These are phyloP conservation scores for Erodium chrysanthum DNA, from an alignment of 441 rosid genomes.

Conservation along the genomic window DNA sequence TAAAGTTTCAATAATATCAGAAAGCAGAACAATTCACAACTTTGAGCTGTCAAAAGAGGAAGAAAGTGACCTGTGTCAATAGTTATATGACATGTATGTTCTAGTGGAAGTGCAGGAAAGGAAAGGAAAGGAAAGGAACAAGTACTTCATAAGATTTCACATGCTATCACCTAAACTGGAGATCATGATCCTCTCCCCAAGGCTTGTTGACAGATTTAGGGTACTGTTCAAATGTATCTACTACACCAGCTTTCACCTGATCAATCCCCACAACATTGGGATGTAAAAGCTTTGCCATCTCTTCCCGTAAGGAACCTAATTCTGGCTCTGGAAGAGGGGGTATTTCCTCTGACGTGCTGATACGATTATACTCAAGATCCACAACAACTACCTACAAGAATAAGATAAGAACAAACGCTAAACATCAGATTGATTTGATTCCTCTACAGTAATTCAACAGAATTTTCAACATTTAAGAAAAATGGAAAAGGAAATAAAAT, in stretches of 20 bases:
- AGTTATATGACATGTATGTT: background rate
- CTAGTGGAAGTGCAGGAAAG: background rate
- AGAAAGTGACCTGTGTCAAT: background rate
- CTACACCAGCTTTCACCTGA: constrained; percentile 54
- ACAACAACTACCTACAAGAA: constrained; percentile 81
- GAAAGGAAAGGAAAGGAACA: constrained; percentile 23
- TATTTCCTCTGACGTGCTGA: constrained; percentile 86
- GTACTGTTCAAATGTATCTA: constrained; percentile 44
- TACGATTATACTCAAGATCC: constrained; percentile 82
- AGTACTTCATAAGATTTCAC: constrained; percentile 21
- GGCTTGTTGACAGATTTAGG: constrained; percentile 58
- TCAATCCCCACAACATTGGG: constrained; percentile 88
- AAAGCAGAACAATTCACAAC: background rate
- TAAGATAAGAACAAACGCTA: constrained; percentile 9
- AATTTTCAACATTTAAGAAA: constrained; percentile 1
- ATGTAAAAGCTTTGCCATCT: constrained; percentile 62
- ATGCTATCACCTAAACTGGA: constrained; percentile 75
- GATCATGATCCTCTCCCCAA: constrained; percentile 92
- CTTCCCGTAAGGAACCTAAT: constrained; percentile 62
- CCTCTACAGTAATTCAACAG: background rate
- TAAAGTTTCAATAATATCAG: constrained; percentile 2
- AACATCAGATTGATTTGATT: background rate
- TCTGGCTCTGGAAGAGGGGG: constrained; percentile 95
- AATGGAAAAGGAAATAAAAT: background rate
- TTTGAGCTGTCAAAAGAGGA: background rate